Base-by-base conservation (phyloP, 257 asterid genomes). In the Solanum chilense region DNA sequence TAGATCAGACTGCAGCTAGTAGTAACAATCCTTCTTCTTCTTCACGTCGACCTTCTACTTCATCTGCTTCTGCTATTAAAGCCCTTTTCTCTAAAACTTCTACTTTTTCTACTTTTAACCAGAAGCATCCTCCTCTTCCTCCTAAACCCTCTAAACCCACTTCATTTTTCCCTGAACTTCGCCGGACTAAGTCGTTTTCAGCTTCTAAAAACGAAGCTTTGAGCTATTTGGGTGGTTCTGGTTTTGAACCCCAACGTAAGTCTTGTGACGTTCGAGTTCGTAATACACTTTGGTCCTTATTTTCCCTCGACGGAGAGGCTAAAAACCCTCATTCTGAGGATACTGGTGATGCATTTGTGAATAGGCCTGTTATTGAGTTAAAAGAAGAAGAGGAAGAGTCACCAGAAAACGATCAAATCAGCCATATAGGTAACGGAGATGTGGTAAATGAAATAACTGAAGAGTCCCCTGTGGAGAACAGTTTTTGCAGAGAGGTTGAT, bases 261-360 rank as follows among this genome's bases (percentile, higher is more conserved):
- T 96, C 99, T 25, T 94, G 98, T 85, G 98, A 96, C 92, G 99
- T 96, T 84, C 92, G 99, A 69, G 97, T 70, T 5, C 92, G 97
- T 58, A 94, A 84, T 76, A 92, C 97, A 41, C 96, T 96, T 21
- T 94, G 91, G 86, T 80, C 94, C 23, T 93, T 96, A 27, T 94
- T 96, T 81, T 71, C 95, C 6, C 87, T 91, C 82, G 95, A 93
- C 88, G 92, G 91, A 88, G 93, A 87, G 21, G 73, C 84, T 23
- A 93, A 90, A 62, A 70, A 83, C 75, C 90, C 80, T 23, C 78
- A 35, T 71, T 68, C 86, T 20, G 74, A 76, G 62, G 90, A 77
- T 20, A 70, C 44, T 41, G 75, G 27, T 29, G 89, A 86, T 39
- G 41, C 83, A 52, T 45, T 76, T 45, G 89, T 39, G 35, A 89